Evolutionary conservation across 108 stramenopile genomes (phyloP).

Genomic region (Fistulifera solaris): DNA sequence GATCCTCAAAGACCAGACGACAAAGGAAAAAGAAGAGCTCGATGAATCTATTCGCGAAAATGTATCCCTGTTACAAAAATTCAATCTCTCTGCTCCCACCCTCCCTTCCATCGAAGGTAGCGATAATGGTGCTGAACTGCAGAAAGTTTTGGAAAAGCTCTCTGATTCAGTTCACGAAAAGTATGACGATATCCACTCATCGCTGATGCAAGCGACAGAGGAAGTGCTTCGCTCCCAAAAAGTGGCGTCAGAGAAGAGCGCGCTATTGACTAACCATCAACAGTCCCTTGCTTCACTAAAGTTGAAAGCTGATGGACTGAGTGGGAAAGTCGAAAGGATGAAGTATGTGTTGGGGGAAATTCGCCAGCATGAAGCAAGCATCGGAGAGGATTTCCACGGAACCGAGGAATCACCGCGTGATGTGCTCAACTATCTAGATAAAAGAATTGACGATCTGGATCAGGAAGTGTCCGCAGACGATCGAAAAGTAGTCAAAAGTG

Average conservation of each 20-base stretch:
- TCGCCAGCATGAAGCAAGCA: not conserved
- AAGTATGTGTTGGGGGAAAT: not conserved
- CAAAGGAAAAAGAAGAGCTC: slow-evolving; percentile 28
- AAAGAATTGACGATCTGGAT: not conserved
- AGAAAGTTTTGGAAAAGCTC: slow-evolving; percentile 12
- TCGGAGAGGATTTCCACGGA: not conserved
- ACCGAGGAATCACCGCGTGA: not conserved
- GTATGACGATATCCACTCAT: not conserved
- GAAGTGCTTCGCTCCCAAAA: not conserved
- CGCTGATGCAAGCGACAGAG: not conserved
- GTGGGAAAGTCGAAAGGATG: too few relatives aligned
- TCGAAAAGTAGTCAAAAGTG: not conserved
- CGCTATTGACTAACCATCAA: not conserved
- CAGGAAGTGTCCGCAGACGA: not conserved
- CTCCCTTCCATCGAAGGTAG: too few relatives aligned
- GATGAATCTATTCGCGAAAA: slow-evolving; percentile 11
- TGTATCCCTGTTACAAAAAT: slow-evolving; percentile 6
- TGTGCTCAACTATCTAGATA: not conserved
- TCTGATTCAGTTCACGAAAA: not conserved
- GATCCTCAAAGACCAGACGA: slow-evolving; percentile 51
- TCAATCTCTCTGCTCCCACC: not conserved
- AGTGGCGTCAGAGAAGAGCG: not conserved
- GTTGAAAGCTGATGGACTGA: not conserved
- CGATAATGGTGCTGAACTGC: slow-evolving; percentile 2
- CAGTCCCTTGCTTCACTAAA: not conserved